phyloP scores from a whole-genome alignment of 495 filamentous ascomycete species.

The Jackrogersella minutella region DNA sequence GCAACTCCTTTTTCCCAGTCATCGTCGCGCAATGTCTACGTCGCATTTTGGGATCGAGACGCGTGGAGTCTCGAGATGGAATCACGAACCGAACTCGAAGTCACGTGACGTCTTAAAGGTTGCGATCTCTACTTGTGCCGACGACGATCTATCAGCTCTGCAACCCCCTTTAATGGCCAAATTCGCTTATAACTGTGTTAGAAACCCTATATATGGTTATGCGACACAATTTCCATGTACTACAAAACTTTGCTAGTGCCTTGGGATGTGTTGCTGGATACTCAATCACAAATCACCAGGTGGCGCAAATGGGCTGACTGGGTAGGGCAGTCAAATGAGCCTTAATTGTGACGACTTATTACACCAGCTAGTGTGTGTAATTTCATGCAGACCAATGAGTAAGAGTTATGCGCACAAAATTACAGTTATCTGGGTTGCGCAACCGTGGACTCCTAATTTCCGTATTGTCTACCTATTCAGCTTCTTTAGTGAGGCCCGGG shows the following conservation, averaged over 20 bases:
- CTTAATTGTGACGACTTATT: background rate
- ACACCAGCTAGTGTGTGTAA: conserved; percentile 9
- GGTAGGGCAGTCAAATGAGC: background rate
- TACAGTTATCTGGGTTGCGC: conserved; percentile 11
- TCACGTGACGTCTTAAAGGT: conserved; percentile 27
- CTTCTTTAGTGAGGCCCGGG: conserved; percentile 7
- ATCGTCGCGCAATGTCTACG: background rate
- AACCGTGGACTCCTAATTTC: background rate
- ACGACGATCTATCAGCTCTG: conserved; percentile 6
- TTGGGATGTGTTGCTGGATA: background rate
- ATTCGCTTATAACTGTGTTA: background rate
- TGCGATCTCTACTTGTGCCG: background rate
- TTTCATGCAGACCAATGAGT: conserved; percentile 9
- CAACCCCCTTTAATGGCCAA: background rate
- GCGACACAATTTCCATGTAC: conserved; percentile 11
- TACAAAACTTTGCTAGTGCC: background rate
- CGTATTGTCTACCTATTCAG: conserved; percentile 2
- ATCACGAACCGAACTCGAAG: conserved; percentile 32
- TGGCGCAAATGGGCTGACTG: conserved; percentile 30
- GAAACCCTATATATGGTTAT: background rate
- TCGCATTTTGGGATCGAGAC: conserved; percentile 1
- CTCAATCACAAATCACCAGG: conserved; percentile 24
- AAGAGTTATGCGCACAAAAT: conserved; percentile 16
- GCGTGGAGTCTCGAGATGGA: conserved; percentile 12
- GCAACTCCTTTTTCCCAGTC: background rate